A percentile compares a stretch with the other conserved stretches of the same genome.
Evolutionary conservation across 352 stramenopile species (phyloP).

Genomic region (Pythium insidiosum): DNA sequence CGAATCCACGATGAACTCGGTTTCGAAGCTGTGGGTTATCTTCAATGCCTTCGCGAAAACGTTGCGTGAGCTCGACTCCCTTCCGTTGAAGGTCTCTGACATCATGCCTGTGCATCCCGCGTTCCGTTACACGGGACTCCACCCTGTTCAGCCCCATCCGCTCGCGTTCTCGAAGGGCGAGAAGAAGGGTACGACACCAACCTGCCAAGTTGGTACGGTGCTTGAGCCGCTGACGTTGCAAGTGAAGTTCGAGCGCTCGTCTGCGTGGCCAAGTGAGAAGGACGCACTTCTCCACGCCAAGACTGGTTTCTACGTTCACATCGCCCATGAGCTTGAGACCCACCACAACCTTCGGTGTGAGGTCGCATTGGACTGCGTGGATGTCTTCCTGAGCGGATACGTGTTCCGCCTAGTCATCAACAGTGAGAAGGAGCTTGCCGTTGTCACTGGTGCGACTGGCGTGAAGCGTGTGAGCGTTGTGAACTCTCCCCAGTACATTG

Average conservation of each 20-base stretch:
- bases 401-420: conserved; percentile 78
- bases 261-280: conserved; percentile 80
- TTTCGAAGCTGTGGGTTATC: conserved; percentile 66
- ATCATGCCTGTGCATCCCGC: conserved; percentile 67
- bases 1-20: conserved; percentile 69
- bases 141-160: conserved; percentile 76
- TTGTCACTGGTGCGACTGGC: conserved; percentile 49
- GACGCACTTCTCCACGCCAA: conserved; percentile 75
- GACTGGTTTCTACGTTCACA: conserved; percentile 86
- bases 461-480: conserved; percentile 51
- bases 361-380: conserved; percentile 60
- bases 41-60: conserved; percentile 79
- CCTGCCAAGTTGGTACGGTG: conserved; percentile 63
- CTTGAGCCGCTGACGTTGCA: conserved; percentile 67
- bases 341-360: conserved; percentile 55
- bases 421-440: conserved; percentile 64
- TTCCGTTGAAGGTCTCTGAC: conserved; percentile 83
- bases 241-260: conserved; percentile 80
- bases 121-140: conserved; percentile 85
- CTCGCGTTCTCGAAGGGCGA: conserved; percentile 77
- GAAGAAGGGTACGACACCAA: conserved; percentile 34
- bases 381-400: conserved; percentile 79
- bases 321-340: conserved; percentile 73
- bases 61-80: conserved; percentile 63
- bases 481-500: conserved; percentile 53